A percentile compares a stretch with the other conserved stretches of the same genome.
Conservation (phyloP, 768 basidiomycete genomes). For the Naganishia vishniacii region DNA sequence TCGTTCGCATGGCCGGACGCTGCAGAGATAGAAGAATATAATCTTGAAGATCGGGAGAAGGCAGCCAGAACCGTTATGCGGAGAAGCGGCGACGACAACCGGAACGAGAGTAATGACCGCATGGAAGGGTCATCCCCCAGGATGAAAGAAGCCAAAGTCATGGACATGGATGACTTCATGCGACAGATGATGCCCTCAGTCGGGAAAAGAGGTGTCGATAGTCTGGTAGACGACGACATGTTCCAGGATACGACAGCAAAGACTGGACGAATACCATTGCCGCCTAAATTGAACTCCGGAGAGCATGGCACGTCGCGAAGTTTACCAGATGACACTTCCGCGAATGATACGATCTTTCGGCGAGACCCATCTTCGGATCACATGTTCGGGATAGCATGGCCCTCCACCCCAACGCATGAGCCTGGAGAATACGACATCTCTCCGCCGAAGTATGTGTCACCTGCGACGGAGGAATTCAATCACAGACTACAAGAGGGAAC, state of each 20-base stretch:
- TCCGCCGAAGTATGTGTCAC: constrained; percentile 3
- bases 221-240: too few species aligned
- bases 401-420: background rate
- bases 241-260: background rate
- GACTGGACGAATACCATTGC: background rate
- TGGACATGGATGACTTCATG: background rate
- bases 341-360: too few species aligned
- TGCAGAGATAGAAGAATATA: constrained; percentile 2
- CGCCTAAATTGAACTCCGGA: too few species aligned
- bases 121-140: background rate
- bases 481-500: background rate
- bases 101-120: background rate
- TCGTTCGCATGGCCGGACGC: constrained; percentile 10
- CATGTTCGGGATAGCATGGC: constrained; percentile 2
- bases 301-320: too few species aligned
- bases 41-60: background rate
- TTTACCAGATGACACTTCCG: too few species aligned
- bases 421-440: background rate
- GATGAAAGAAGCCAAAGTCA: background rate
- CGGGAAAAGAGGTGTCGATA: background rate
- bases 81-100: background rate
- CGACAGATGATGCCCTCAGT: background rate
- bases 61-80: background rate
- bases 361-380: too few species aligned
- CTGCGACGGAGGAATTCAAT: background rate